phyloP scores from a whole-genome alignment of 495 filamentous ascomycete species.

The Aspergillus wentii region DNA sequence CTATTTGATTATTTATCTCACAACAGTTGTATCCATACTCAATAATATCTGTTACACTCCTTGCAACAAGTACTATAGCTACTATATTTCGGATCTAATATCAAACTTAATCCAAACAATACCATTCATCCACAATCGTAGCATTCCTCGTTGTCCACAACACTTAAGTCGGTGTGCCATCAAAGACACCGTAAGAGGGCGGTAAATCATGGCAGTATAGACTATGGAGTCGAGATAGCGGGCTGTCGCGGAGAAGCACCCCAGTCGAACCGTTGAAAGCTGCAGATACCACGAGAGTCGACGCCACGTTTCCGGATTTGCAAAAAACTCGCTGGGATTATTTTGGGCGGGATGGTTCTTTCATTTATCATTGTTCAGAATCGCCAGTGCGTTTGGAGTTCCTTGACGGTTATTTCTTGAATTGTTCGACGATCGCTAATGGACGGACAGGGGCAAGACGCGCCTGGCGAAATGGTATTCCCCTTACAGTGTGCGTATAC shows the following conservation, averaged over 20 bases:
- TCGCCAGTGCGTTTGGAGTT: conserved; percentile 64
- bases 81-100: too few species aligned
- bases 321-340: neutral
- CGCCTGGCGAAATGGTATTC: conserved; percentile 98
- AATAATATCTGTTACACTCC: too few species aligned
- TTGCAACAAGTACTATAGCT: too few species aligned
- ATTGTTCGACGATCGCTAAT: conserved; percentile 10
- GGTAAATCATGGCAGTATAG: neutral
- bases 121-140: too few species aligned
- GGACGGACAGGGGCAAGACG: conserved; percentile 78
- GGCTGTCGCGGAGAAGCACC: neutral
- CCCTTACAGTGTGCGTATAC: conserved; percentile 71
- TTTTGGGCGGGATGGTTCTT: conserved; percentile 59
- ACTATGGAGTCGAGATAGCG: neutral
- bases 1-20: too few species aligned
- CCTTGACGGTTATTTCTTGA: neutral
- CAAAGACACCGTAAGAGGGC: neutral
- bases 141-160: too few species aligned
- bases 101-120: too few species aligned
- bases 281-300: neutral
- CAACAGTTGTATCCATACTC: too few species aligned
- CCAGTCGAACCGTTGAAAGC: neutral
- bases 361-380: conserved; percentile 98
- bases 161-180: too few species aligned
- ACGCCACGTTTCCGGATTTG: neutral